Base-by-base conservation (phyloP, 2,329 filamentous ascomycete genomes). In the Cytospora chrysosperma region DNA sequence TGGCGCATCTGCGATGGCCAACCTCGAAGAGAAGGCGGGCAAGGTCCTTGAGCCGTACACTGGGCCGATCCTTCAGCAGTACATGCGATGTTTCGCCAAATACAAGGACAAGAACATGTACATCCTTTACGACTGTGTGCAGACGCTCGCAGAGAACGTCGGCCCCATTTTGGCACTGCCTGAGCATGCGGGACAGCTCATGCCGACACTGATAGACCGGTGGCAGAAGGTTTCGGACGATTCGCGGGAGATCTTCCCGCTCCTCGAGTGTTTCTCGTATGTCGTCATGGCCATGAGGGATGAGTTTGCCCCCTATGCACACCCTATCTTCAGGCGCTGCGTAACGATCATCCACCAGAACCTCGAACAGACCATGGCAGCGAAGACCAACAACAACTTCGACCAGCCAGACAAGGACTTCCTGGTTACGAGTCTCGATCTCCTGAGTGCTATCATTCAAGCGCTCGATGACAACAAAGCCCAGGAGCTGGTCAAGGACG, bases 91-190 rank as follows among this genome's bases (percentile, higher is more conserved):
- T 76, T 99, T 99, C 77, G 85, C 82, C 59, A 93, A 91, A 77
- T 99, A 98, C 85, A 98, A 99, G 82, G 94, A 98, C 76, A 89
- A 92, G 72, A 99, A 99, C 79, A 97, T 98, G 87, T 97, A 96
- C 79, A 96, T 98, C 61, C 85, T 99, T 37, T 99, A 99, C 79
- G 95, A 99, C 78, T 98, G 95, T 75, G 92, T 99, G 37, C 95
- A 99, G 78, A 99, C 95, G 0, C 81, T 99, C 63, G 95, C 95
- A 4, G 95, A 99, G 75, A 90, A 92, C 72, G 90, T 98, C 61
- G 93, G 92, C 13, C 87, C 89, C 8, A 87, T 90, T 37, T 82
- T 99, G 68, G 90, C 92, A n/a, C 83, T 87, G 66, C 90, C 90
- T 8, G 86, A 93, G 59, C 85, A 97, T n/a, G 88, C 93, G 49